Conservation (phyloP, 2,329 filamentous ascomycete genomes). For the Arthrobotrys conoides region DNA sequence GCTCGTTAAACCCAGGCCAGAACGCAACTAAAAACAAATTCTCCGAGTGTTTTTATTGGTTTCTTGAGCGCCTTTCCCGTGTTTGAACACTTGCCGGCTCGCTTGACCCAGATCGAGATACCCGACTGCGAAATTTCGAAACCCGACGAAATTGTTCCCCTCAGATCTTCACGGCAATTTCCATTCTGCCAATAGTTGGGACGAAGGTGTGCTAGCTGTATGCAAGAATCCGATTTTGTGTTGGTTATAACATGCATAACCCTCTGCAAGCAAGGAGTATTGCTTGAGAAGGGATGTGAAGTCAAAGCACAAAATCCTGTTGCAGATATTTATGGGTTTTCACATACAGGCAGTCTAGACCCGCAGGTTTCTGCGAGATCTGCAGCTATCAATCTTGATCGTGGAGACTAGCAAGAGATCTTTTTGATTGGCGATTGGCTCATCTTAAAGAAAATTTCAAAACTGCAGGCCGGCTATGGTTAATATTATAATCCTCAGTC, state of each 20-base stretch:
- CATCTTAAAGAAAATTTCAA: background rate
- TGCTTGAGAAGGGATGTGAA: background rate
- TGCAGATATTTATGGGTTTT: no score
- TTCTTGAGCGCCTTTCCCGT: background rate
- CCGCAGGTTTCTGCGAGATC: no score
- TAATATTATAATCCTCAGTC: background rate
- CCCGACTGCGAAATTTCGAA: background rate
- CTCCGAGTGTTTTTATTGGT: background rate
- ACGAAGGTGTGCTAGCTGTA: background rate
- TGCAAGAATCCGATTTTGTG: background rate
- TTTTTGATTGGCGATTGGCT: background rate
- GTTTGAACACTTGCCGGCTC: no score
- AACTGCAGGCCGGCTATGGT: background rate
- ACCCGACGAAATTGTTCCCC: background rate
- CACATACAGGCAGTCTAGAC: no score
- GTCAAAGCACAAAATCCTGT: background rate
- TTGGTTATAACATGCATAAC: background rate
- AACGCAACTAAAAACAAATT: background rate
- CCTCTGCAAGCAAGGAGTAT: constrained; percentile 1
- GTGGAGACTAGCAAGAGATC: background rate
- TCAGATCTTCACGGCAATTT: constrained; percentile 13
- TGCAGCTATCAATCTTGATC: background rate
- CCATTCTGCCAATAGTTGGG: background rate
- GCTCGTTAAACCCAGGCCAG: background rate
- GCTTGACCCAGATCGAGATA: background rate